Conservation (phyloP, 176 grass and related monocot genomes). For the Pontederia crassipes region DNA sequence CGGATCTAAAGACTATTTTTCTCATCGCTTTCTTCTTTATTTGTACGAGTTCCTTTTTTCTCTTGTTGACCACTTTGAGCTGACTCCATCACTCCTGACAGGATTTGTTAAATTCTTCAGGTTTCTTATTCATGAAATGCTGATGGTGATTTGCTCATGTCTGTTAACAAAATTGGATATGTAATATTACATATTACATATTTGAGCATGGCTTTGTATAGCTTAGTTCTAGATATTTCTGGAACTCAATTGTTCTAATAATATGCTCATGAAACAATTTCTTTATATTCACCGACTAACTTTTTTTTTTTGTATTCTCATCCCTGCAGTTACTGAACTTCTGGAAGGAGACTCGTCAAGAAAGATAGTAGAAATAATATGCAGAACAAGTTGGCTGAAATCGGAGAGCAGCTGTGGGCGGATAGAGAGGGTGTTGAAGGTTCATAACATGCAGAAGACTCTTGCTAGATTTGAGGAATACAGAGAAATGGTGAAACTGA, state of each 20-base stretch:
- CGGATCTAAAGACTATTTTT: too few species aligned
- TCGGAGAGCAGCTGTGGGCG: slow-evolving; percentile 68
- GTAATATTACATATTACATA: too few species aligned
- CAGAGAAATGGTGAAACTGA: slow-evolving; percentile 68
- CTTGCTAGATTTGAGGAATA: slow-evolving; percentile 78
- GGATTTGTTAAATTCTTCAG: too few species aligned
- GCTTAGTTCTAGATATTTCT: not conserved
- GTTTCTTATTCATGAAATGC: too few species aligned
- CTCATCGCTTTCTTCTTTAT: too few species aligned
- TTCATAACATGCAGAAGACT: slow-evolving; percentile 88
- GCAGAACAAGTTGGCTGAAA: slow-evolving; percentile 73
- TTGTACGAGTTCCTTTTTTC: too few species aligned
- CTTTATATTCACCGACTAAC: not conserved
- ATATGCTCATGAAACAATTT: not conserved
- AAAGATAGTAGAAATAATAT: slow-evolving; percentile 98
- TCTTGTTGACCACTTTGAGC: too few species aligned
- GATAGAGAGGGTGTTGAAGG: slow-evolving; percentile 76
- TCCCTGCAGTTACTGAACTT: slow-evolving; percentile 65
- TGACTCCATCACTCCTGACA: too few species aligned
- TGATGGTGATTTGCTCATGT: too few species aligned
- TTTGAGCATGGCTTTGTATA: not conserved
- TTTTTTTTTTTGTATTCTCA: not conserved
- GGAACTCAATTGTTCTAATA: not conserved
- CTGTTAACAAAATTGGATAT: too few species aligned
- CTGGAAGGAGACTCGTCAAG: slow-evolving; percentile 78